Conservation (phyloP, 2,329 filamentous ascomycete species). For the Teratosphaeriaceae sp. region DNA sequence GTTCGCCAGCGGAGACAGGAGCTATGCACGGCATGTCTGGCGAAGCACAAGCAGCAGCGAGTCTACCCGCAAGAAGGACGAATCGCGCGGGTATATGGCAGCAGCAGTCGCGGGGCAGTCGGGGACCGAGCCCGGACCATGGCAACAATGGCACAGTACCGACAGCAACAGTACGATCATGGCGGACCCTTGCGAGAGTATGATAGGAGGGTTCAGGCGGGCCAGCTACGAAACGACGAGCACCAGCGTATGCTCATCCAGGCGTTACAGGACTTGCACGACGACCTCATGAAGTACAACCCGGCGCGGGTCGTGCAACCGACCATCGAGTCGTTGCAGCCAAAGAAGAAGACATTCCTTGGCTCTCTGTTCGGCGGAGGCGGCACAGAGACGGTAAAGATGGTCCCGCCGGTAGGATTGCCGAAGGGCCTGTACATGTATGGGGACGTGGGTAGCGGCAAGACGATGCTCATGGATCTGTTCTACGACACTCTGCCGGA, state of each 20-base stretch:
- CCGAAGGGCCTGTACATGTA: slow-evolving; percentile 91
- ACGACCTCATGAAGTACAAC: slow-evolving; percentile 68
- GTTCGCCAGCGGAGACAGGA: too few relatives aligned
- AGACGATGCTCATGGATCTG: slow-evolving; percentile 99
- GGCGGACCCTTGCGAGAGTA: slow-evolving; percentile 80
- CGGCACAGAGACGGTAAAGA: slow-evolving; percentile 18
- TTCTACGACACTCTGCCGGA: slow-evolving; percentile 88
- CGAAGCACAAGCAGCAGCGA: too few relatives aligned
- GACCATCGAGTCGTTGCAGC: slow-evolving; percentile 61
- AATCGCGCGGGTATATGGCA: too few relatives aligned
- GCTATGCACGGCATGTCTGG: too few relatives aligned
- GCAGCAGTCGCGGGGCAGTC: too few relatives aligned
- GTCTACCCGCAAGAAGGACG: too few relatives aligned
- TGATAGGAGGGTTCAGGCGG: slow-evolving; percentile 67
- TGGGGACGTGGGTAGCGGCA: slow-evolving; percentile 93
- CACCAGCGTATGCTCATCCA: slow-evolving; percentile 90
- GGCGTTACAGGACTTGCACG: slow-evolving; percentile 79
- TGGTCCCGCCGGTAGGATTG: slow-evolving; percentile 61
- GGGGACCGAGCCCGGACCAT: too few relatives aligned
- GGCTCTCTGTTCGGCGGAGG: slow-evolving; percentile 54
- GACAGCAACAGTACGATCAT: slow-evolving; percentile 15
- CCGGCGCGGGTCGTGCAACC: slow-evolving; percentile 72
- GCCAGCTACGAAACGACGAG: slow-evolving; percentile 74
- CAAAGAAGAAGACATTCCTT: slow-evolving; percentile 48
- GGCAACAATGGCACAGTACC: slow-evolving; percentile 27